Evolutionary conservation across 192 early-diverging fungal genomes (phyloP).

Genomic region (Rhizophagus clarus): DNA sequence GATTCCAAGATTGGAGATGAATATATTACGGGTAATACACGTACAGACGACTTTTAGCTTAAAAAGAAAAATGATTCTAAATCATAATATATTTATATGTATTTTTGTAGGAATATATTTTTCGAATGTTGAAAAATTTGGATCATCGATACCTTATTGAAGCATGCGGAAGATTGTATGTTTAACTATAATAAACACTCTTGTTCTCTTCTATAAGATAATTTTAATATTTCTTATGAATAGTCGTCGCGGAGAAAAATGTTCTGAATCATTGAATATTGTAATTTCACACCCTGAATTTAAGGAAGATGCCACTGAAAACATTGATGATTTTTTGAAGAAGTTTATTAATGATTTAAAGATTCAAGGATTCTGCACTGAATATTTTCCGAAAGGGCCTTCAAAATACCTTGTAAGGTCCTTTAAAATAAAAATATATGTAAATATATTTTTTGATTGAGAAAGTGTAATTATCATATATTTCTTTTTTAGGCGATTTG

Average conservation of each 20-base stretch:
- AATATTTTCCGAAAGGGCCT: slow-evolving; percentile 13
- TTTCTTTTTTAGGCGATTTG: slow-evolving; percentile 3
- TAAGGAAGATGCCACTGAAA: background rate
- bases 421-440: background rate
- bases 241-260: slow-evolving; percentile 20
- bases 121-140: background rate
- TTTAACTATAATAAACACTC: background rate
- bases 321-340: background rate
- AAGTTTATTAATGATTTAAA: background rate
- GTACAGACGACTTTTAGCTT: background rate
- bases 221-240: background rate
- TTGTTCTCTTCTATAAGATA: background rate
- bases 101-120: slow-evolving; percentile 4
- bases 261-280: background rate
- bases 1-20: slow-evolving; percentile 26
- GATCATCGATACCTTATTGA: slow-evolving; percentile 8
- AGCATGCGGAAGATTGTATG: slow-evolving; percentile 31
- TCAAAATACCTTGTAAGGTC: slow-evolving; percentile 25
- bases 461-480: background rate
- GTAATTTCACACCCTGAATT: slow-evolving; percentile 28
- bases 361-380: slow-evolving; percentile 22
- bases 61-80: background rate
- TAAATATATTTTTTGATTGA: background rate
- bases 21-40: background rate
- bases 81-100: no score